A percentile compares a stretch with the other conserved stretches of the same genome.
Conservation (phyloP, 1,284 basidiomycete genomes). For the Leccinum olivaceoglutinosum region DNA sequence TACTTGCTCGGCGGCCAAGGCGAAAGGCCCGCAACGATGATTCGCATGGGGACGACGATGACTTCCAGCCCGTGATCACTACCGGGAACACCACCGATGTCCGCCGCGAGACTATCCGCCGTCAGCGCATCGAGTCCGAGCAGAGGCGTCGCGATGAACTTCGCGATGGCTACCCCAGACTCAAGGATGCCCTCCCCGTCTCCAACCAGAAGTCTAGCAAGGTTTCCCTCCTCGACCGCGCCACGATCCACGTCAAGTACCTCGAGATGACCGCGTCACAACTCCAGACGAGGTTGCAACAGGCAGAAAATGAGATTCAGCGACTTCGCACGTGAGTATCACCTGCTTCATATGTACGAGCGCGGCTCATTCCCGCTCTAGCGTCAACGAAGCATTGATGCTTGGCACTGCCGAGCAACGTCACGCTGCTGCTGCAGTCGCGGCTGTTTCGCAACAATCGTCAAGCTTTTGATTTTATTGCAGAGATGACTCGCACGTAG, state of each 20-base stretch:
- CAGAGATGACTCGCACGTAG: constrained; percentile 36
- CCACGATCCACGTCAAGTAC: constrained; percentile 74
- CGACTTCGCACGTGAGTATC: constrained; percentile 55
- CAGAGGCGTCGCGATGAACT: constrained; percentile 85
- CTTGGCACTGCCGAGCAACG: constrained; percentile 70
- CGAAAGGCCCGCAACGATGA: constrained; percentile 57
- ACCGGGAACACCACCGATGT: constrained; percentile 43
- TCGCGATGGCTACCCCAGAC: constrained; percentile 77
- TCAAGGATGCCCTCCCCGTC: constrained; percentile 80
- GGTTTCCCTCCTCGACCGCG: constrained; percentile 79
- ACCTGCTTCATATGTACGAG: neutral
- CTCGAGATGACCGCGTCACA: constrained; percentile 71
- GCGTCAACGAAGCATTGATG: constrained; percentile 82
- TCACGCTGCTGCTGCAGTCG: constrained; percentile 49
- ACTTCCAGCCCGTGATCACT: constrained; percentile 50
- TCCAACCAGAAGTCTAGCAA: constrained; percentile 88
- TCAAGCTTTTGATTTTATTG: constrained; percentile 43
- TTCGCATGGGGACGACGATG: constrained; percentile 56
- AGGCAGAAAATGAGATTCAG: constrained; percentile 70
- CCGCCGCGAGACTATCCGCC: constrained; percentile 78
- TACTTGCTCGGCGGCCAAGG: constrained; percentile 41
- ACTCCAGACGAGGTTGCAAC: constrained; percentile 66
- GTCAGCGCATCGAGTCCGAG: constrained; percentile 82
- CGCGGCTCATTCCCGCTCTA: constrained; percentile 22
- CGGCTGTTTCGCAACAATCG: constrained; percentile 42